These are phyloP conservation scores for Eragrostis tef DNA, from an alignment of 202 grass and related monocot genomes.

Conservation along the genomic window DNA sequence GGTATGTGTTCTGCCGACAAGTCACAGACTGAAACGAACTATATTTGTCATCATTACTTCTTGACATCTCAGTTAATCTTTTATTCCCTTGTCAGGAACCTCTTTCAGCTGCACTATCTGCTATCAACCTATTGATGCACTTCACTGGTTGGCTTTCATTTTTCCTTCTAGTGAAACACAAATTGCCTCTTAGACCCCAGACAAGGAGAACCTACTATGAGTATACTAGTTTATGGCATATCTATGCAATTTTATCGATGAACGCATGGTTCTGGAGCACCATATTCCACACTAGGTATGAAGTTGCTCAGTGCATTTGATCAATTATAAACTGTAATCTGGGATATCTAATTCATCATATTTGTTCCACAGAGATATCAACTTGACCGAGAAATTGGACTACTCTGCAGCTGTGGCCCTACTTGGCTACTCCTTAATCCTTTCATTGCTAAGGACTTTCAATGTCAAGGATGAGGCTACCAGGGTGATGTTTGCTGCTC, in stretches of 20 bases:
- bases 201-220: slow-evolving; percentile 73
- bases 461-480: slow-evolving; percentile 91
- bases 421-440: slow-evolving; percentile 86
- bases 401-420: slow-evolving; percentile 88
- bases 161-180: slow-evolving; percentile 66
- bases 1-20: slow-evolving; percentile 48
- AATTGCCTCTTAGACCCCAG: slow-evolving; percentile 76
- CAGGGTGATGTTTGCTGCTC: slow-evolving; percentile 91
- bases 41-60: slow-evolving; percentile 1
- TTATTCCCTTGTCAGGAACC: slow-evolving; percentile 59
- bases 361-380: slow-evolving; percentile 72
- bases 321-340: background rate
- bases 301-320: slow-evolving; percentile 16
- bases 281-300: slow-evolving; percentile 88
- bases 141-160: slow-evolving; percentile 82
- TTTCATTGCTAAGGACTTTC: slow-evolving; percentile 75
- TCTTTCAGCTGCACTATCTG: slow-evolving; percentile 74
- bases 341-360: slow-evolving; percentile 5
- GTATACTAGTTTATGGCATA: slow-evolving; percentile 89
- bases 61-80: slow-evolving; percentile 21
- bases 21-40: background rate
- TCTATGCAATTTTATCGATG: slow-evolving; percentile 84
- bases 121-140: slow-evolving; percentile 72
- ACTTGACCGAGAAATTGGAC: slow-evolving; percentile 90
- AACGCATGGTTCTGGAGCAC: slow-evolving; percentile 95